Evolutionary conservation across 78 protist genomes (phyloP).

Genomic region (Anaeramoeba flamelloides): DNA sequence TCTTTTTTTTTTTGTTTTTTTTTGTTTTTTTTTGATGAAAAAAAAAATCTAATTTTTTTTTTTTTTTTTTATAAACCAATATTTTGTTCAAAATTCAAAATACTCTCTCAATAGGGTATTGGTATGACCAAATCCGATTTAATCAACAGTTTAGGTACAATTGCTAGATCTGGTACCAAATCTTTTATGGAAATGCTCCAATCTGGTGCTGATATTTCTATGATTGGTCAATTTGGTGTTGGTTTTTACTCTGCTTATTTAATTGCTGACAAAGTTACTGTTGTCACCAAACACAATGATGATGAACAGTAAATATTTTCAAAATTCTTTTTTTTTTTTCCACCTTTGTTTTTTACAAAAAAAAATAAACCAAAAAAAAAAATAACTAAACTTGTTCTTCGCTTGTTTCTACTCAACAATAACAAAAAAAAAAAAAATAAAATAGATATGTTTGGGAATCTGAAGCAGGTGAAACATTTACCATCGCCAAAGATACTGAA

Average conservation of each 20-base stretch:
- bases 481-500: conserved; percentile 48
- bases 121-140: conserved; percentile 99
- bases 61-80: too few relatives aligned
- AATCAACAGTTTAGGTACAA: conserved; percentile 94
- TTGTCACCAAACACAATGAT: conserved; percentile 90
- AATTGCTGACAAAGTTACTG: conserved; percentile 90
- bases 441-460: conserved; percentile 85
- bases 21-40: too few relatives aligned
- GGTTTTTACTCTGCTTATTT: conserved; percentile 99
- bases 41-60: too few relatives aligned
- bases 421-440: too few relatives aligned
- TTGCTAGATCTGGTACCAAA: conserved; percentile 96
- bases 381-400: too few relatives aligned
- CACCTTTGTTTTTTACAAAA: too few relatives aligned
- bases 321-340: not conserved
- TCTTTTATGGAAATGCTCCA: conserved; percentile 88
- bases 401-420: too few relatives aligned
- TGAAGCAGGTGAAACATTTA: conserved; percentile 91
- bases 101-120: too few relatives aligned
- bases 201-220: conserved; percentile 86
- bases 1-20: too few relatives aligned
- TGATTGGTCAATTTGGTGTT: conserved; percentile 99
- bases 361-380: too few relatives aligned
- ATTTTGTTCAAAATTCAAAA: too few relatives aligned
- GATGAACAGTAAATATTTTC: conserved; percentile 75